Conservation (phyloP, 768 basidiomycete genomes). For the Podaxis sp. region DNA sequence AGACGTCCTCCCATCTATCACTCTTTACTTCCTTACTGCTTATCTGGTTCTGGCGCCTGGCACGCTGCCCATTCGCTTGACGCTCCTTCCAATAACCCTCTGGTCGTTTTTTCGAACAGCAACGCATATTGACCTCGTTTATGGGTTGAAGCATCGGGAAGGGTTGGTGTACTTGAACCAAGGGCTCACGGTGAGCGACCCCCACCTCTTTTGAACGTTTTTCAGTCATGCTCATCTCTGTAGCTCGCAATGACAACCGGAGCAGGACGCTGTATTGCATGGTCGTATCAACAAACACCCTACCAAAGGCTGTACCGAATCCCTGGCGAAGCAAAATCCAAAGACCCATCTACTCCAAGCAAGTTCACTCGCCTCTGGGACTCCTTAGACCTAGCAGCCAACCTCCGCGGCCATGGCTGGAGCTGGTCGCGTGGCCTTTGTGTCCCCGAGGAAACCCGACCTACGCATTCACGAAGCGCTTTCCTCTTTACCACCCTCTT, state of each 20-base stretch:
- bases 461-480: slow-evolving; percentile 28
- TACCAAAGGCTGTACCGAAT: slow-evolving; percentile 24
- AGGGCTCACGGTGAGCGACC: slow-evolving; percentile 37
- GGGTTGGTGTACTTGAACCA: slow-evolving; percentile 42
- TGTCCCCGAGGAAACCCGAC: slow-evolving; percentile 41
- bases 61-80: slow-evolving; percentile 41
- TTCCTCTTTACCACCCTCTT: slow-evolving; percentile 36
- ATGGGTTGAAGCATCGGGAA: slow-evolving; percentile 27
- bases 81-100: slow-evolving; percentile 48
- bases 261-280: slow-evolving; percentile 37
- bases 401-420: slow-evolving; percentile 61
- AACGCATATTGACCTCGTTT: slow-evolving; percentile 42
- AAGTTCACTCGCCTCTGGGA: slow-evolving; percentile 11
- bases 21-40: slow-evolving; percentile 51
- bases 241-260: slow-evolving; percentile 35
- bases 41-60: slow-evolving; percentile 48
- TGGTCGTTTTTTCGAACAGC: slow-evolving; percentile 41
- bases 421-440: slow-evolving; percentile 48
- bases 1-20: slow-evolving; percentile 38
- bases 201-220: not conserved
- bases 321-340: slow-evolving; percentile 10
- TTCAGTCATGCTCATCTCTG: not conserved
- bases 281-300: slow-evolving; percentile 37
- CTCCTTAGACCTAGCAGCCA: slow-evolving; percentile 45
- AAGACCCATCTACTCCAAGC: slow-evolving; percentile 8